Percentiles rank a stretch among this genome's conserved stretches.
Conservation (phyloP, 805 yeast species). For the Helenozyma baotianmanensis region DNA sequence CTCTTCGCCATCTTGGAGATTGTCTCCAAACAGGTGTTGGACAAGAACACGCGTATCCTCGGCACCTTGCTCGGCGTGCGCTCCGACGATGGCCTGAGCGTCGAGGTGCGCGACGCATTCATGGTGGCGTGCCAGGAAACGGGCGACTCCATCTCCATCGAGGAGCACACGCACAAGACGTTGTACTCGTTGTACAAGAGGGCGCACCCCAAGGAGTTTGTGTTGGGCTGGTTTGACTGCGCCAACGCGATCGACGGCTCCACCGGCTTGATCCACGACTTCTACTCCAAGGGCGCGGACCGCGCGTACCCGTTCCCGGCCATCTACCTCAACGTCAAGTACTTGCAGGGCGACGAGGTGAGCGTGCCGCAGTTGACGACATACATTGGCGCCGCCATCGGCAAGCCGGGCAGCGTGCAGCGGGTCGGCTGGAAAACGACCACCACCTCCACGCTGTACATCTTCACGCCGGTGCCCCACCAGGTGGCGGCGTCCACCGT, state of each 20-base stretch:
- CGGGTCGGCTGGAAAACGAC: conserved; percentile 38
- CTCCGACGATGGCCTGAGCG: conserved; percentile 75
- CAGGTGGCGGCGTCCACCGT: conserved; percentile 48
- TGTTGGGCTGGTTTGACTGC: conserved; percentile 82
- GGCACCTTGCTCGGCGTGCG: conserved; percentile 81
- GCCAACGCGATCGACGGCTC: conserved; percentile 60
- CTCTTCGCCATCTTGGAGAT: conserved; percentile 74
- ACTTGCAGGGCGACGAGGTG: conserved; percentile 43
- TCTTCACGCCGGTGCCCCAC: conserved; percentile 75
- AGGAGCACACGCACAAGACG: conserved; percentile 68
- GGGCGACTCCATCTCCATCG: conserved; percentile 69
- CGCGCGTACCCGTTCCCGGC: conserved; percentile 75
- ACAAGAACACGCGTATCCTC: conserved; percentile 52
- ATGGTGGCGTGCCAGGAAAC: conserved; percentile 78
- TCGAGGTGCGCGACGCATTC: conserved; percentile 71
- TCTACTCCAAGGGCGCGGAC: conserved; percentile 64
- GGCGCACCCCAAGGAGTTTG: conserved; percentile 72
- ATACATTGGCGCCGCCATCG: conserved; percentile 75
- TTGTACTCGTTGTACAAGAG: conserved; percentile 69
- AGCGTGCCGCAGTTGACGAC: conserved; percentile 56
- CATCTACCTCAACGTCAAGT: conserved; percentile 69
- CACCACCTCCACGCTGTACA: conserved; percentile 38
- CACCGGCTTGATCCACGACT: conserved; percentile 76
- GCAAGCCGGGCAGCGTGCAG: conserved; percentile 41
- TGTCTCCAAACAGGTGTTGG: conserved; percentile 46